Base-by-base conservation (phyloP, 202 grass and related monocot species). In the Bolboschoenoplectus hybrid region DNA sequence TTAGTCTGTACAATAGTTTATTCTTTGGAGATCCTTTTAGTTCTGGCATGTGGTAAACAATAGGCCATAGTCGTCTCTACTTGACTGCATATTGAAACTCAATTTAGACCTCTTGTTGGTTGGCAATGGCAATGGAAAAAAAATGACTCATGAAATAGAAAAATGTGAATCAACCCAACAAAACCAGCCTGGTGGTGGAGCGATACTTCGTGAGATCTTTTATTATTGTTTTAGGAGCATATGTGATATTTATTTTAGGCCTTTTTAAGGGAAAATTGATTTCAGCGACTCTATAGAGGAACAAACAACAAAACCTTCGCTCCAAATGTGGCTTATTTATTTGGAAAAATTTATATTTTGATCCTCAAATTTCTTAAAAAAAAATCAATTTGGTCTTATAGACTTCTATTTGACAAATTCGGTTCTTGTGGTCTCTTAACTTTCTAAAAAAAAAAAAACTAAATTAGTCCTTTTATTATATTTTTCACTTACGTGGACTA, bases 1-100 rank as follows among this genome's bases (percentile, higher is more conserved):
- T 53, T 77, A 38, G 74, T 77, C 26, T 56, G 50, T 77, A 77
- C 50, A 56, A 36, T 77, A 56, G 74, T 77, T 69, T 56, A 53
- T 39, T 77, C 50, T 56, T 77, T 56, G 26, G 10, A 2, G 13
- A 13, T 16, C 26, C 26, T n/a, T 57, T 55, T 77, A 35, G 72
- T 38, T 55, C 2, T 77, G 50, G 51, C 19, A 75, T 77, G 11
- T 77, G 74, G 43, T 77, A 77, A 77, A 56, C 32, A 77, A 56
- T 17, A 77, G 74, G 74, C 74, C 50, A 36, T 8, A 14, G 49
- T 56, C 0, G 11, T 53, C 47, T 39, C 6, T 12, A 39, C 73
- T 53, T 77, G 50, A 53, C 51, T 78, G 74, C 74, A 77, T 51
- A 34, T 10, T 70, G 16, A 1, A 45, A 70, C 50, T 77, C 74